These are phyloP conservation scores for Boeremia lycopersici DNA, from an alignment of 2,329 filamentous ascomycete species.

Conservation along the genomic window DNA sequence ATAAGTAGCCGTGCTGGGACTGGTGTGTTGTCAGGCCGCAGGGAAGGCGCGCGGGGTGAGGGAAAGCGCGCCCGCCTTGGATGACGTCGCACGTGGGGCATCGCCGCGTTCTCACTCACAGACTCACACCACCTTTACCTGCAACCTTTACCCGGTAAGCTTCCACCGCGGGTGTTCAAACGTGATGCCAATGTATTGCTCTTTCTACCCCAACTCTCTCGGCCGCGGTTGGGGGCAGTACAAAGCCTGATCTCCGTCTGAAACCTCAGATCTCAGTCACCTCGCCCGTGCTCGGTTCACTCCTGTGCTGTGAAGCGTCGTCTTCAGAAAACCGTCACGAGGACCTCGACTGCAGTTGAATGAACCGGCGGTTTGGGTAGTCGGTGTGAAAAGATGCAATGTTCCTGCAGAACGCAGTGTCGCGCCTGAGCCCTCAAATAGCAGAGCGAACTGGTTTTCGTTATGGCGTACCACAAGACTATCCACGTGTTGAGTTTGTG, in stretches of 20 bases:
- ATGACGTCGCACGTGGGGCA: slow-evolving; percentile 34
- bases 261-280: background rate
- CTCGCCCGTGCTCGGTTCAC: background rate
- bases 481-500: slow-evolving; percentile 7
- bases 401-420: slow-evolving; percentile 29
- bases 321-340: slow-evolving; percentile 11
- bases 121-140: slow-evolving; percentile 10
- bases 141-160: slow-evolving; percentile 16
- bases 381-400: slow-evolving; percentile 19
- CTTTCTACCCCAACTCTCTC: background rate
- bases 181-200: background rate
- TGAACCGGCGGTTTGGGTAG: background rate
- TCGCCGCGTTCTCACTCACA: slow-evolving; percentile 12
- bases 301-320: background rate
- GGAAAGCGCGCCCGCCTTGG: slow-evolving; percentile 19
- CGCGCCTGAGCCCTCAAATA: background rate
- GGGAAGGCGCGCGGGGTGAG: slow-evolving; percentile 22
- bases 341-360: slow-evolving; percentile 1
- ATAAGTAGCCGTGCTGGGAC: slow-evolving; percentile 28
- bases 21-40: slow-evolving; percentile 32
- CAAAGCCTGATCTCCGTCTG: background rate
- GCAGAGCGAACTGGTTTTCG: background rate
- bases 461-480: slow-evolving; percentile 9
- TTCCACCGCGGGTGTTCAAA: background rate
- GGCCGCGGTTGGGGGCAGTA: background rate